Base-by-base conservation (phyloP, 2,329 filamentous ascomycete genomes). In the Alternaria sp. region DNA sequence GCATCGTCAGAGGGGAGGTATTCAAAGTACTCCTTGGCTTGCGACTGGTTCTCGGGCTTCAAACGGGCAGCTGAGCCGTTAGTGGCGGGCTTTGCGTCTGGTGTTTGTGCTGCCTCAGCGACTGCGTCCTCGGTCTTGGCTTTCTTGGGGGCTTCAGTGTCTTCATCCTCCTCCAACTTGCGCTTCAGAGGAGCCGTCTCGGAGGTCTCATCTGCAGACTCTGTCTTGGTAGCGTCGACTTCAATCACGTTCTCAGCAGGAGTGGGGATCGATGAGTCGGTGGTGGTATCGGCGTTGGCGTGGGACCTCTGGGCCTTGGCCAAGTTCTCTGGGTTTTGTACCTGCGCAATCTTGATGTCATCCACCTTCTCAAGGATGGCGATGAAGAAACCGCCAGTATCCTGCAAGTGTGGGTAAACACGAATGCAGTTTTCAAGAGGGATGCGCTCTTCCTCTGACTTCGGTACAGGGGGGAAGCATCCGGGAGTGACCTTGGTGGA, bases 321-420 rank as follows among this genome's bases (percentile, higher is more conserved):
- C 17, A 67, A 61, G 21, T 74, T 74, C 53, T 71, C 69, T 15
- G 74, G 69, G 46, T 69, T 73, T 54, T 70, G 67, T 11, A 74
- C 66, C 52, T 78, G 75, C 12, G 71, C 66, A 55, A 75, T 67
- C 65, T 78, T 79, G 64, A 78, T 77, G 59, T 97, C 96, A 25
- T 88, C 87, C 78, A 90, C 90, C 86, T 99, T 99, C 83, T 97
- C 92, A 17, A 99, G 83, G 0, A 97, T 94, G 0, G 93, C 91
- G 77, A 99, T 97, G 83, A 99, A 99, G 85, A 99, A 99, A 21
- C 91, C 95, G 59, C 96, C 96, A 4, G 96, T 99, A 73, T 99
- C 93, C 81, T 99, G 96, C 76, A 93, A 87, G 80, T 99, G 96
- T 32, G 94, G 92, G 79, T 98, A 99, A 7, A 99, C 90, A 66